These are phyloP conservation scores for Lentinula aciculospora DNA, from an alignment of 768 basidiomycete genomes.

Conservation along the genomic window DNA sequence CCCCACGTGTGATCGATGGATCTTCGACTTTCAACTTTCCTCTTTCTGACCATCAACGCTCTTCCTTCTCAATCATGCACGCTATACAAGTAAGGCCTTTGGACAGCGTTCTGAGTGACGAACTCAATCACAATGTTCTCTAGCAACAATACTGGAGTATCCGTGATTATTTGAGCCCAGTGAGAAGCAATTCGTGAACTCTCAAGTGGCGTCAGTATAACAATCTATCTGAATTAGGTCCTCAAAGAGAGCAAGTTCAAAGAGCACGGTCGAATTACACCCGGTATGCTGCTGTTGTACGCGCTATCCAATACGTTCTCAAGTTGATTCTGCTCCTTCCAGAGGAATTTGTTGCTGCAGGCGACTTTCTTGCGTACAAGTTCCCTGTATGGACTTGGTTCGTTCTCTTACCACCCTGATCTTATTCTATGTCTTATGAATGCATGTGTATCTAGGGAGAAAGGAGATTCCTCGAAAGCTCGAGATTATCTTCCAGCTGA, in stretches of 20 bases:
- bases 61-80: conserved; percentile 7
- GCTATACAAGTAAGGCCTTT: conserved; percentile 9
- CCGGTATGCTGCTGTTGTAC: conserved; percentile 46
- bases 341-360: conserved; percentile 99
- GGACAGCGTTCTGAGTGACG: not conserved
- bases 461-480: conserved; percentile 78
- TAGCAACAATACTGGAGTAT: conserved; percentile 93
- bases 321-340: conserved; percentile 11
- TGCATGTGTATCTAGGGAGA: conserved; percentile 59
- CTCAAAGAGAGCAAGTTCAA: conserved; percentile 98
- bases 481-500: conserved; percentile 92
- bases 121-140: conserved; percentile 10
- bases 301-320: conserved; percentile 9
- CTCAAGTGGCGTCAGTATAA: not conserved
- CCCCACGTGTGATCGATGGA: not conserved
- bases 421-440: conserved; percentile 3
- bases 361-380: conserved; percentile 96
- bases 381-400: conserved; percentile 98
- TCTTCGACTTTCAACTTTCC: not conserved
- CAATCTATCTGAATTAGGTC: conserved; percentile 46
- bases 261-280: conserved; percentile 94
- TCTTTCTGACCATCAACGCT: not conserved
- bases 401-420: conserved; percentile 20
- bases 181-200: conserved; percentile 31
- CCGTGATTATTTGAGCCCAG: conserved; percentile 90